Percentiles rank a stretch among this genome's conserved stretches.
These are phyloP conservation scores for Trichomonas vaginalis DNA, from an alignment of 208 protist species.

Conservation along the genomic window DNA sequence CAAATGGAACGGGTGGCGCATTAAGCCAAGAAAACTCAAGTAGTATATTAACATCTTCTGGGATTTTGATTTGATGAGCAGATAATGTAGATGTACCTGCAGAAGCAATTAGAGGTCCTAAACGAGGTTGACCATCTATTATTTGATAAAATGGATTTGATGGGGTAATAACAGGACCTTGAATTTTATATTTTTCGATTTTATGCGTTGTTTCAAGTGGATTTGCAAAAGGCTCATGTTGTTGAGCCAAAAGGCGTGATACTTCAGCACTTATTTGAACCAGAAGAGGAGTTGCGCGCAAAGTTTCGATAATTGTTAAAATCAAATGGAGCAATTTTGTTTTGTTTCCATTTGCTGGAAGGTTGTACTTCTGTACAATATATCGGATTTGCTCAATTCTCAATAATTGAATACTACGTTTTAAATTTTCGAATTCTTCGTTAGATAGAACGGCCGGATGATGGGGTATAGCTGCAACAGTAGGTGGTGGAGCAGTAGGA, in stretches of 20 bases:
- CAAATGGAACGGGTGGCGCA: neutral
- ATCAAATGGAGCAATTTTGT: neutral
- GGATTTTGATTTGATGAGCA: neutral
- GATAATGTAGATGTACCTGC: neutral
- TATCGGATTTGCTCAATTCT: neutral
- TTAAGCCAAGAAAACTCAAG: neutral
- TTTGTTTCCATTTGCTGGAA: conserved; percentile 6
- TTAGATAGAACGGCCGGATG: neutral
- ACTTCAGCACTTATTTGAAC: neutral
- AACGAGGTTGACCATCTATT: neutral
- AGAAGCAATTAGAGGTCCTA: neutral
- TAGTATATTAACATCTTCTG: neutral
- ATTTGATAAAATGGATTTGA: neutral
- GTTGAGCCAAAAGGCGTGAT: neutral
- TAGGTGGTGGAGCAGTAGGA: neutral
- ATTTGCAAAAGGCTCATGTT: neutral
- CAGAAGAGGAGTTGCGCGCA: neutral
- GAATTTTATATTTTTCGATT: neutral
- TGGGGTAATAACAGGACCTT: neutral
- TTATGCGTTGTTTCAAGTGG: neutral
- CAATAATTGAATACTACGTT: neutral
- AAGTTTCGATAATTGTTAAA: neutral
- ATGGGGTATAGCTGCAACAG: neutral
- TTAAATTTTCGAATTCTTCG: neutral
- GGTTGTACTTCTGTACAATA: neutral